Percentiles rank a stretch among this genome's conserved stretches.
phyloP scores from a whole-genome alignment of 75 land plant species.

The Azolla pinnata region DNA sequence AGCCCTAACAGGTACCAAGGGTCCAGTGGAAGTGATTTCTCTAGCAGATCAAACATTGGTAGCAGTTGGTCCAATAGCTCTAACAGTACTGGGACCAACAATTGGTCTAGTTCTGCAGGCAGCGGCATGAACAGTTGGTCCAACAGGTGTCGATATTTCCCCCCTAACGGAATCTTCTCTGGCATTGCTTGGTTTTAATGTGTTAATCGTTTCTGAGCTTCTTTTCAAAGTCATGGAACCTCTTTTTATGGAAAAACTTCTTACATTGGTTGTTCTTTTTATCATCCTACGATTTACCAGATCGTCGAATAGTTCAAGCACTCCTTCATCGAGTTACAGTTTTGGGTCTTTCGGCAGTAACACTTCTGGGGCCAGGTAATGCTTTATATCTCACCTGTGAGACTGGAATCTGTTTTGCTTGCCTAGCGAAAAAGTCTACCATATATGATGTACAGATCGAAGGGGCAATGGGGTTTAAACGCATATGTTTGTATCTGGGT shows the following conservation, averaged over 20 bases:
- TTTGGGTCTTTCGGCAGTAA: not conserved
- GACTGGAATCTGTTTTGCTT: not conserved
- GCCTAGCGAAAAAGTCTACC: not conserved
- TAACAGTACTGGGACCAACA: not conserved
- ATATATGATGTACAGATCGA: not conserved
- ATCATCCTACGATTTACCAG: too few species aligned
- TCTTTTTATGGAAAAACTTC: not conserved
- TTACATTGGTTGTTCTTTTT: not conserved
- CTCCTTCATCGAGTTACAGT: too few species aligned
- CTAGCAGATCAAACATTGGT: not conserved
- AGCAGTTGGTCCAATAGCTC: not conserved
- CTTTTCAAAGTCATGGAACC: not conserved
- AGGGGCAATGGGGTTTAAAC: not conserved
- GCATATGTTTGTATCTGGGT: not conserved
- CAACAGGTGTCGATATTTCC: too few species aligned
- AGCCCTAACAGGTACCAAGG: not conserved
- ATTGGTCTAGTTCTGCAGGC: not conserved
- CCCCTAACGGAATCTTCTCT: too few species aligned
- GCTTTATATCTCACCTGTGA: not conserved
- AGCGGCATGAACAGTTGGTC: not conserved
- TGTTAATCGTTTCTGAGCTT: not conserved
- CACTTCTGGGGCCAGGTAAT: not conserved
- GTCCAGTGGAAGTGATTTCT: not conserved
- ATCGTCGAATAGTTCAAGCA: not conserved
- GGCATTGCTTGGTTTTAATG: not conserved